A percentile compares a stretch with the other conserved stretches of the same genome.
Conservation (phyloP, 805 yeast species). For the Torulaspora gathmanii region DNA sequence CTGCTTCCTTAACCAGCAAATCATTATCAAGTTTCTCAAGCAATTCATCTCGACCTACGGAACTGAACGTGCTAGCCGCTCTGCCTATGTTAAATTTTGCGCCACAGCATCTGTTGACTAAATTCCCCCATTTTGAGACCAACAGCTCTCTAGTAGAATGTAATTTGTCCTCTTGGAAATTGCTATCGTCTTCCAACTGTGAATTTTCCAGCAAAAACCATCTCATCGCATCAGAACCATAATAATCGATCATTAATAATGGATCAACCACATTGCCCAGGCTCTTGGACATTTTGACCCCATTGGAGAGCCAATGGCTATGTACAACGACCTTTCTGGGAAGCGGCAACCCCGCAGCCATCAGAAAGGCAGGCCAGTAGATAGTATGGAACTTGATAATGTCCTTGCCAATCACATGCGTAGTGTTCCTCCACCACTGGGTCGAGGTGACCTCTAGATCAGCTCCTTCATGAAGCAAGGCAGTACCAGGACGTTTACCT, state of each 20-base stretch:
- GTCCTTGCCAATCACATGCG: slow-evolving; percentile 89
- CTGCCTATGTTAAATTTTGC: slow-evolving; percentile 54
- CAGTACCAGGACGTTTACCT: slow-evolving; percentile 19
- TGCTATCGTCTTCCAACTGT: slow-evolving; percentile 70
- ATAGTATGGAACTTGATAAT: slow-evolving; percentile 83
- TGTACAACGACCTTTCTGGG: slow-evolving; percentile 82
- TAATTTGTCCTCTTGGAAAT: slow-evolving; percentile 60
- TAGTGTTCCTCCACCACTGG: slow-evolving; percentile 40
- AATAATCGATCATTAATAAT: slow-evolving; percentile 50
- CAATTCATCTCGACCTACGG: slow-evolving; percentile 21
- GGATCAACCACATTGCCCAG: slow-evolving; percentile 95
- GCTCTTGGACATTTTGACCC: slow-evolving; percentile 90
- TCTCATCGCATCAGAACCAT: slow-evolving; percentile 70
- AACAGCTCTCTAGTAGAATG: slow-evolving; percentile 54
- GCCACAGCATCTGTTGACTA: slow-evolving; percentile 70
- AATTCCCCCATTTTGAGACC: slow-evolving; percentile 78
- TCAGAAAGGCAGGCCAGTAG: slow-evolving; percentile 87
- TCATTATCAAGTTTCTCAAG: slow-evolving; percentile 5
- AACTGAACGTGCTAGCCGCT: slow-evolving; percentile 35
- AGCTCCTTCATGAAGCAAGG: slow-evolving; percentile 1
- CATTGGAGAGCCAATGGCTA: slow-evolving; percentile 89
- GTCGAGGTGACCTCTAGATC: slow-evolving; percentile 8
- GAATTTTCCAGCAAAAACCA: slow-evolving; percentile 75
- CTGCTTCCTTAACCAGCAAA: slow-evolving; percentile 14
- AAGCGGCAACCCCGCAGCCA: slow-evolving; percentile 70